Percentiles rank a stretch among this genome's conserved stretches.
phyloP scores from a whole-genome alignment of 2,329 filamentous ascomycete species.

The Chaetomium globosum region DNA sequence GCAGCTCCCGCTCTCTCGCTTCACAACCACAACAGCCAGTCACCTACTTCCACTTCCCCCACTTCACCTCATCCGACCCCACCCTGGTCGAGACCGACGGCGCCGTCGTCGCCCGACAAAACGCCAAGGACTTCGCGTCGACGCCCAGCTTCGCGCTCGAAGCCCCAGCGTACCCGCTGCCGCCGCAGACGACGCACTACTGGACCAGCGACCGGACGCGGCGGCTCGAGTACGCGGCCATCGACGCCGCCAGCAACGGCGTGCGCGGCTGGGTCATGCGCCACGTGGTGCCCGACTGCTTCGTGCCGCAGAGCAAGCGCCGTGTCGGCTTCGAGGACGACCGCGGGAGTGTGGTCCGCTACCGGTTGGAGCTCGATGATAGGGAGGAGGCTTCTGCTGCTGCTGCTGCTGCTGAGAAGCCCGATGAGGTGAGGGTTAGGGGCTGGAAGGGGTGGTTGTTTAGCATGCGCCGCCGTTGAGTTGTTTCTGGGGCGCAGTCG shows the following conservation, averaged over 20 bases:
- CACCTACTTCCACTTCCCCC: conserved; percentile 50
- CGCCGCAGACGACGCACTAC: conserved; percentile 64
- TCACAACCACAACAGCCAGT: conserved; percentile 39
- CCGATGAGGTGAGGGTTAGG: conserved; percentile 19
- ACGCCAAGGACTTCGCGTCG: conserved; percentile 20
- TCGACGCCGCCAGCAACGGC: conserved; percentile 63
- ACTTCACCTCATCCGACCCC: conserved; percentile 52
- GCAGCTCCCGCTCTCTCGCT: conserved; percentile 39
- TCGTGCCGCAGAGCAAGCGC: conserved; percentile 54
- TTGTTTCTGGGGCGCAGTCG: too few species aligned
- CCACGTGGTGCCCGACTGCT: conserved; percentile 62
- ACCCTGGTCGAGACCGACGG: conserved; percentile 29
- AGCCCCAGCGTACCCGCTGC: conserved; percentile 46
- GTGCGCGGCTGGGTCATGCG: conserved; percentile 63
- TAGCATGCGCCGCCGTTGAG: conserved; percentile 29
- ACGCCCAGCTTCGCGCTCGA: conserved; percentile 21
- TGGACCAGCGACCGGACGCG: conserved; percentile 68
- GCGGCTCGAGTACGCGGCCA: conserved; percentile 66
- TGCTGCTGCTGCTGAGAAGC: conserved; percentile 29
- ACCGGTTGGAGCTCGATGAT: conserved; percentile 62
- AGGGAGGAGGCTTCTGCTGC: conserved; percentile 41
- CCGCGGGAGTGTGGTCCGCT: conserved; percentile 63
- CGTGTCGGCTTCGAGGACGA: conserved; percentile 64
- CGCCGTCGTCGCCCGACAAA: neutral
- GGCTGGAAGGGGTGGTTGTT: conserved; percentile 36